Conservation (phyloP, 768 basidiomycete species). For the Clitopilus passeckerianus region DNA sequence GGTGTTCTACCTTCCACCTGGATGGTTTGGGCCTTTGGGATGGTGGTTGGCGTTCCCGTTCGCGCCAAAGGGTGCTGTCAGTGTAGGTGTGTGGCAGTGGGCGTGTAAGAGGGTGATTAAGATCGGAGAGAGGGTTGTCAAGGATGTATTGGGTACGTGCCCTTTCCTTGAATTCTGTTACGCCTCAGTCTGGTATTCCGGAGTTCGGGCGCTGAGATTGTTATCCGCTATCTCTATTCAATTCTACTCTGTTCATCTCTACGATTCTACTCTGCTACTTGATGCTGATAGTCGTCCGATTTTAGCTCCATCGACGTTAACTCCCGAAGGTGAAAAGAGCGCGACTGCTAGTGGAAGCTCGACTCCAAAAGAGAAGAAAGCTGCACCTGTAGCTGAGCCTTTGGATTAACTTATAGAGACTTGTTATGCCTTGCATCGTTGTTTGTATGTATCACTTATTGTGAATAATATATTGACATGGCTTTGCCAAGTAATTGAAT, state of each 20-base stretch:
- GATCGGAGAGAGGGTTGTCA: conserved; percentile 68
- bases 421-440: neutral
- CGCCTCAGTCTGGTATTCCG: too few species aligned
- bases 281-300: neutral
- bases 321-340: conserved; percentile 6
- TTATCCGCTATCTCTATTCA: too few species aligned
- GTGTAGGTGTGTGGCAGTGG: conserved; percentile 94
- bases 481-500: too few species aligned
- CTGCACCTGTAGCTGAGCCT: neutral
- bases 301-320: conserved; percentile 8
- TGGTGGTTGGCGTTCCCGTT: conserved; percentile 92
- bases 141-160: conserved; percentile 47
- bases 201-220: too few species aligned
- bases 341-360: neutral
- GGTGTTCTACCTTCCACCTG: conserved; percentile 88
- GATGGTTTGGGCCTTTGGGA: conserved; percentile 84
- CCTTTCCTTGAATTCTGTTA: too few species aligned
- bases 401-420: neutral
- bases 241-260: too few species aligned
- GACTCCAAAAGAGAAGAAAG: conserved; percentile 11
- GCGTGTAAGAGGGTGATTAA: conserved; percentile 84
- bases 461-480: too few species aligned
- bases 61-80: conserved; percentile 87
- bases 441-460: conserved; percentile 4
- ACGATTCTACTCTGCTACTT: neutral